These are phyloP conservation scores for Terana coerulea DNA, from an alignment of 768 basidiomycete genomes.

Conservation along the genomic window DNA sequence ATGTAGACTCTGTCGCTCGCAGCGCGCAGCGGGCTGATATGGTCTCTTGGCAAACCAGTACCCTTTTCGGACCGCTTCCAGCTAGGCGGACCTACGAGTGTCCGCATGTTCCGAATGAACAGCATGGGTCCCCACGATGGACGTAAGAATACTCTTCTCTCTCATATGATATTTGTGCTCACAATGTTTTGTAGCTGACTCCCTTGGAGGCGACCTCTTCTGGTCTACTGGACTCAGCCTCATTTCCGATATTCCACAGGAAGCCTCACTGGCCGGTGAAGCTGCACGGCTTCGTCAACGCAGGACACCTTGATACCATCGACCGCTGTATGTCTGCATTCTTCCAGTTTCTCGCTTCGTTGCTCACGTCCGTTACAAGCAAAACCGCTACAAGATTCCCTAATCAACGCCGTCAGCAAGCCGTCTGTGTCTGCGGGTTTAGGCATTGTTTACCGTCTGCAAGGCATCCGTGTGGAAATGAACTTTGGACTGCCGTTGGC, in stretches of 20 bases:
- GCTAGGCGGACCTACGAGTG: constrained; percentile 84
- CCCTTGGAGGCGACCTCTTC: constrained; percentile 77
- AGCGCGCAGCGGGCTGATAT: constrained; percentile 67
- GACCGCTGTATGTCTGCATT: constrained; percentile 44
- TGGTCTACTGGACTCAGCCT: constrained; percentile 77
- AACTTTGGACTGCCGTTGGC: constrained; percentile 85
- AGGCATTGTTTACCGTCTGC: constrained; percentile 80
- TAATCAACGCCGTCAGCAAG: constrained; percentile 37
- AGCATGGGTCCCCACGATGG: constrained; percentile 76
- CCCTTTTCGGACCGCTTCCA: constrained; percentile 87
- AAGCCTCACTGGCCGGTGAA: constrained; percentile 86
- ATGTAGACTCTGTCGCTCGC: constrained; percentile 70
- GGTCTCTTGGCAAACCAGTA: constrained; percentile 50
- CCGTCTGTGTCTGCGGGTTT: constrained; percentile 80
- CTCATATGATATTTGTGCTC: not conserved
- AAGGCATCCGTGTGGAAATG: constrained; percentile 81
- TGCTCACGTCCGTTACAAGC: constrained; percentile 26
- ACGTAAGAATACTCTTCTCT: constrained; percentile 37
- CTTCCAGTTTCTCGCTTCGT: not conserved
- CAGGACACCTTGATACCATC: constrained; percentile 65
- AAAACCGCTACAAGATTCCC: constrained; percentile 34
- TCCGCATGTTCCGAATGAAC: constrained; percentile 74
- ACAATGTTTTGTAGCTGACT: constrained; percentile 58
- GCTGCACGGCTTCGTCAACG: constrained; percentile 76
- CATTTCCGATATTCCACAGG: constrained; percentile 66